These are phyloP conservation scores for Eleusine coracana DNA, from an alignment of 176 grass and related monocot species.

Conservation along the genomic window DNA sequence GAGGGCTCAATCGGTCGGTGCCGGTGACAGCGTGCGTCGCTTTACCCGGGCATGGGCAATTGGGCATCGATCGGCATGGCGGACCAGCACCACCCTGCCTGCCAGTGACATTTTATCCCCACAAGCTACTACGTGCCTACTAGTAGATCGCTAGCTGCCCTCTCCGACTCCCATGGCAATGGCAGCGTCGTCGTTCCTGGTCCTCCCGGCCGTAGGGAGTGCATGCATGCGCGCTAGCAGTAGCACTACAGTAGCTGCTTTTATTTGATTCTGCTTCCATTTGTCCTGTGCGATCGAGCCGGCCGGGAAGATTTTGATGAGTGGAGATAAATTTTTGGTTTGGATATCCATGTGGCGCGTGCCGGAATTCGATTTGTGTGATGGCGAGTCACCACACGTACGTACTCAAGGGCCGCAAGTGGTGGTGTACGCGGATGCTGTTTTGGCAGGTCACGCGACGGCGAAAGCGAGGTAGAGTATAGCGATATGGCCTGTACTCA, in stretches of 20 bases:
- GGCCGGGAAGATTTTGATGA: background rate
- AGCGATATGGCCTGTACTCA: background rate
- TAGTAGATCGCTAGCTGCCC: background rate
- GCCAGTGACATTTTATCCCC: background rate
- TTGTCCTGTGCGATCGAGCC: background rate
- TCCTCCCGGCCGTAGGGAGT: background rate
- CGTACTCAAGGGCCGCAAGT: background rate
- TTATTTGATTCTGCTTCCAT: background rate
- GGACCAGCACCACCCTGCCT: background rate
- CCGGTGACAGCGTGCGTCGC: background rate
- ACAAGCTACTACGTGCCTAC: background rate
- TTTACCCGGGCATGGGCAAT: slow-evolving; percentile 1
- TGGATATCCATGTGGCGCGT: background rate
- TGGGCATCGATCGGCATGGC: background rate
- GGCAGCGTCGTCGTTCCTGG: too few relatives aligned
- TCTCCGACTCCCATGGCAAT: background rate
- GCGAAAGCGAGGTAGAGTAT: background rate
- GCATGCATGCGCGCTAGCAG: background rate
- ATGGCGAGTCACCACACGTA: background rate
- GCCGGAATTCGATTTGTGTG: background rate
- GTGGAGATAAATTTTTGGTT: too few relatives aligned
- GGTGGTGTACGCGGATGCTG: background rate
- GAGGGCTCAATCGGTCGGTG: background rate
- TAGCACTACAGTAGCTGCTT: background rate
- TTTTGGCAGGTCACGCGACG: background rate